Evolutionary conservation across 2,329 filamentous ascomycete species (phyloP).

Genomic region (Trichophyton benhamiae): DNA sequence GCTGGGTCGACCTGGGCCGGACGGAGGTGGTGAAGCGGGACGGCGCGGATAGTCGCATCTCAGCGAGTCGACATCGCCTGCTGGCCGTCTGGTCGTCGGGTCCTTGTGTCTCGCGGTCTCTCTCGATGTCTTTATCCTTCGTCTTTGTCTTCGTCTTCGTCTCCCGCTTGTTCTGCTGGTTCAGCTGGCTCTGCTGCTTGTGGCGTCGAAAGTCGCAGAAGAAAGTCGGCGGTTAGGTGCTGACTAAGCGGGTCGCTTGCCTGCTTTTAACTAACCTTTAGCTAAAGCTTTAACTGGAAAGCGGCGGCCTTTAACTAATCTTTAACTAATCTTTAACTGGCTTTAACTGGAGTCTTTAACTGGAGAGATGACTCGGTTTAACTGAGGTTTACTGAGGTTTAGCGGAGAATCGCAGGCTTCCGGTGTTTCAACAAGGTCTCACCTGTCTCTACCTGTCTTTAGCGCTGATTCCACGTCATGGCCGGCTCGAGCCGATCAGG

Average conservation of each 20-base stretch:
- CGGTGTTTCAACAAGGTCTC: background rate
- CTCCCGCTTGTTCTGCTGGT: background rate
- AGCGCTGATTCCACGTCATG: too few relatives aligned
- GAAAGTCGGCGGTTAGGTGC: background rate
- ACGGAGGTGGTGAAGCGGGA: background rate
- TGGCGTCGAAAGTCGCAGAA: background rate
- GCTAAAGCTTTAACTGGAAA: background rate
- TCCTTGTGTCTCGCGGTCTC: background rate
- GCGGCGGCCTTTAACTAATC: background rate
- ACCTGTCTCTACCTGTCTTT: too few relatives aligned
- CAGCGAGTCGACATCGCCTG: background rate
- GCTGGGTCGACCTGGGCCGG: background rate
- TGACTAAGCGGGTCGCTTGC: background rate
- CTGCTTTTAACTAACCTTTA: background rate
- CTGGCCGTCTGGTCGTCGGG: background rate
- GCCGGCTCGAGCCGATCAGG: too few relatives aligned
- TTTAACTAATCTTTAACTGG: background rate
- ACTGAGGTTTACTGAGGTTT: background rate
- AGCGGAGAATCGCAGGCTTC: too few relatives aligned
- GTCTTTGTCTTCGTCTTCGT: background rate
- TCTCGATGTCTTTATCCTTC: background rate
- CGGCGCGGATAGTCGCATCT: background rate
- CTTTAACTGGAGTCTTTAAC: background rate
- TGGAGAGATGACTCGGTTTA: background rate
- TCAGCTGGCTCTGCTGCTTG: background rate